Evolutionary conservation across 2,329 filamentous ascomycete genomes (phyloP).

Genomic region (Penicillium olsonii): DNA sequence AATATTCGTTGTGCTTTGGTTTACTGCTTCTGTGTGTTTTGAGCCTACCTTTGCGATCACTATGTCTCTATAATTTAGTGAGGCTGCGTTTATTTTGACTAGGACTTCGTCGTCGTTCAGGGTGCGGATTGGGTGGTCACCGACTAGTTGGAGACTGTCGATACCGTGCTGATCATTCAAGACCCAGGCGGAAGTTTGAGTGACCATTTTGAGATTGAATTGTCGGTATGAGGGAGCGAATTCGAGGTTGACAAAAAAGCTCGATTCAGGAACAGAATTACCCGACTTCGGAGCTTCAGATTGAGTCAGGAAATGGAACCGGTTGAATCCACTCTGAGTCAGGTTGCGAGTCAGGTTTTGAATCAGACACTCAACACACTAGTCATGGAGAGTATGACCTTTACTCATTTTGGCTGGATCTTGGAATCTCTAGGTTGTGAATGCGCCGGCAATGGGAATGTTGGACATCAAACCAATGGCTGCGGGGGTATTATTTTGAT

Average conservation of each 20-base stretch:
- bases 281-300: not conserved
- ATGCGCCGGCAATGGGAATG: too few species aligned
- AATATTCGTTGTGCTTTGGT: slow-evolving; percentile 41
- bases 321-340: not conserved
- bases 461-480: too few species aligned
- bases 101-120: slow-evolving; percentile 67
- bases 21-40: not conserved
- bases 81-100: slow-evolving; percentile 55
- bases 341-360: not conserved
- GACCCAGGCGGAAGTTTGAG: slow-evolving; percentile 11
- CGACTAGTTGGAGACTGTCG: slow-evolving; percentile 52
- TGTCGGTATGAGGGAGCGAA: not conserved
- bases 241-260: not conserved
- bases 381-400: too few species aligned
- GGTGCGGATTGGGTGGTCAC: slow-evolving; percentile 55
- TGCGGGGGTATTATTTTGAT: too few species aligned
- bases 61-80: slow-evolving; percentile 46
- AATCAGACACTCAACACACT: not conserved
- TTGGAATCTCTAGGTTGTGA: too few species aligned
- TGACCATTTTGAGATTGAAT: not conserved
- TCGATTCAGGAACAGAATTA: too few species aligned
- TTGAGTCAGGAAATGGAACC: not conserved
- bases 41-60: slow-evolving; percentile 31
- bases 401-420: too few species aligned
- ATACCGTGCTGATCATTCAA: slow-evolving; percentile 35